Evolutionary conservation across 164 flowering plant species (phyloP).

Genomic region (Houttuynia cordata): DNA sequence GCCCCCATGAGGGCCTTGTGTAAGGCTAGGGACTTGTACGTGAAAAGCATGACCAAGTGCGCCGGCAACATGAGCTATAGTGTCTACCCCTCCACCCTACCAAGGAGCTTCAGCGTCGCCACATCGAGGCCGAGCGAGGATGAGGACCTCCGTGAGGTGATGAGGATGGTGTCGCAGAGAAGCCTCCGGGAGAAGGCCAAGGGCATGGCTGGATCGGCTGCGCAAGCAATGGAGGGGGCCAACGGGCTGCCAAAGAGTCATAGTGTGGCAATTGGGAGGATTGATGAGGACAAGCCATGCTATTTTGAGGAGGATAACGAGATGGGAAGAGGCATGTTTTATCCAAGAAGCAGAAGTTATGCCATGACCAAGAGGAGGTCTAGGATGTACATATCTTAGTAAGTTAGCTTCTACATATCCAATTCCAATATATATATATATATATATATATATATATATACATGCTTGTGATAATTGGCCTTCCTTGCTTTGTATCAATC

Average conservation of each 20-base stretch:
- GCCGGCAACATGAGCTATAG: constrained; percentile 15
- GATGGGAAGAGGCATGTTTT: background rate
- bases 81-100: constrained; percentile 18
- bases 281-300: constrained; percentile 55
- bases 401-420: background rate
- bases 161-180: constrained; percentile 28
- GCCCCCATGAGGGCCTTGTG: constrained; percentile 27
- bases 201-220: constrained; percentile 1
- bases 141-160: constrained; percentile 36
- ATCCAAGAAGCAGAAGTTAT: constrained; percentile 6
- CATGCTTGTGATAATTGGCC: no score
- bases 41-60: constrained; percentile 23
- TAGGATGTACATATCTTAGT: background rate
- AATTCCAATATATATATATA: background rate
- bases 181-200: constrained; percentile 8
- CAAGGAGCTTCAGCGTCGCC: constrained; percentile 30
- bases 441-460: background rate
- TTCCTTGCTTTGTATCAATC: no score
- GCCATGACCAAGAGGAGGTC: constrained; percentile 1
- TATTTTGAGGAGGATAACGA: constrained; percentile 24
- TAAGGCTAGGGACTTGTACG: constrained; percentile 31
- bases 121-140: constrained; percentile 15
- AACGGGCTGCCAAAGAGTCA: constrained; percentile 21
- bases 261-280: constrained; percentile 45
- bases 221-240: no score